phyloP scores from a whole-genome alignment of 495 filamentous ascomycete genomes.

The Talaromyces stipitatus region DNA sequence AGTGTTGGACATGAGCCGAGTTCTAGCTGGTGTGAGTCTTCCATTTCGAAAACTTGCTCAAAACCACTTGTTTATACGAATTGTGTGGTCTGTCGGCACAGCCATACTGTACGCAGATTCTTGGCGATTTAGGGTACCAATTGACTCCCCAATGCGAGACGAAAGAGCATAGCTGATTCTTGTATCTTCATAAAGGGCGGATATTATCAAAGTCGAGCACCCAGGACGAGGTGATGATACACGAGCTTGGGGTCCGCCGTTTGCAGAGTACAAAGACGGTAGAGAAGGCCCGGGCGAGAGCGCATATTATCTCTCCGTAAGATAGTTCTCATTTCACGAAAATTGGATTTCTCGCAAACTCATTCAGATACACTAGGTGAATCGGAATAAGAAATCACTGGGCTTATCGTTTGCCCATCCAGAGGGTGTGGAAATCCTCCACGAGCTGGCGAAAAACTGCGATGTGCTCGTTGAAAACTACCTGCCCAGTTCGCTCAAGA shows the following conservation, averaged over 20 bases:
- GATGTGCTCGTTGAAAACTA: slow-evolving; percentile 93
- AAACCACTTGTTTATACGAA: not conserved
- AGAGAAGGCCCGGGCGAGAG: slow-evolving; percentile 77
- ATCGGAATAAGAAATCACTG: slow-evolving; percentile 86
- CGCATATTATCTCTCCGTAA: slow-evolving; percentile 86
- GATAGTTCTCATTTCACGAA: slow-evolving; percentile 7
- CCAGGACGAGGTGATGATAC: slow-evolving; percentile 89
- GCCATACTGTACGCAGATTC: slow-evolving; percentile 97
- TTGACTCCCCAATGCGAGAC: slow-evolving; percentile 12
- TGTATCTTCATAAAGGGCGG: slow-evolving; percentile 54
- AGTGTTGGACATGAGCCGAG: slow-evolving; percentile 16
- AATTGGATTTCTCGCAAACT: not conserved
- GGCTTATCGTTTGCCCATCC: slow-evolving; percentile 71
- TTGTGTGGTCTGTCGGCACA: slow-evolving; percentile 25
- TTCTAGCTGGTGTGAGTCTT: slow-evolving; percentile 15
- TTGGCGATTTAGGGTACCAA: slow-evolving; percentile 88
- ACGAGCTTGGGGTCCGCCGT: slow-evolving; percentile 92
- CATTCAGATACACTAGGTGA: slow-evolving; percentile 28
- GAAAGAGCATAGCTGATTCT: not conserved
- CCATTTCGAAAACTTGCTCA: not conserved
- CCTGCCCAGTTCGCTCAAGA: slow-evolving; percentile 69
- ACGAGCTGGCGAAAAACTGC: slow-evolving; percentile 60
- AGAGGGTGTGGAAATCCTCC: slow-evolving; percentile 63
- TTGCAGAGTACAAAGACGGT: slow-evolving; percentile 63
- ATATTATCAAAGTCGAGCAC: slow-evolving; percentile 96